Evolutionary conservation across 176 grass and related monocot species (phyloP).

Genomic region (Hordeum marinum): DNA sequence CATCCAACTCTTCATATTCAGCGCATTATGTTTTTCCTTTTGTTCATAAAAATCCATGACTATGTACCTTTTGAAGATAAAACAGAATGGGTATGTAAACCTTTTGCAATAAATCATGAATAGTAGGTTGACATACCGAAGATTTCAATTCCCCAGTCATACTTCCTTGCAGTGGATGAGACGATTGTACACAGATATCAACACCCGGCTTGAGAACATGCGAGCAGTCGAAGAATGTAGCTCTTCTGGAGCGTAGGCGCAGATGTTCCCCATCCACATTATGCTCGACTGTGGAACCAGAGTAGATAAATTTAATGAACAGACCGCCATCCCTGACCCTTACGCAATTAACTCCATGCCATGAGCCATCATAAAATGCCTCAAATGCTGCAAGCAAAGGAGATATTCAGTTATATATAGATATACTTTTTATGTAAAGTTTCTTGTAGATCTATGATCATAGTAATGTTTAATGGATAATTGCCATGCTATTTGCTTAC

Average conservation of each 20-base stretch:
- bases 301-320: conserved; percentile 35
- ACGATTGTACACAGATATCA: conserved; percentile 59
- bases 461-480: not conserved
- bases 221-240: conserved; percentile 51
- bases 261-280: conserved; percentile 48
- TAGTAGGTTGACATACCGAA: conserved; percentile 41
- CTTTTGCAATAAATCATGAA: not conserved
- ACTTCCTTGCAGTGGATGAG: conserved; percentile 25
- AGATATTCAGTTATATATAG: not conserved
- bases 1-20: not conserved
- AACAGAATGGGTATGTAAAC: not conserved
- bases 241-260: conserved; percentile 61
- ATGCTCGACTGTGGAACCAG: conserved; percentile 26
- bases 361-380: conserved; percentile 61
- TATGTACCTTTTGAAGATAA: too few relatives aligned
- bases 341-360: conserved; percentile 69
- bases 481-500: conserved; percentile 17
- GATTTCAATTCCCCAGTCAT: conserved; percentile 13
- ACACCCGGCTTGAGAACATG: conserved; percentile 56
- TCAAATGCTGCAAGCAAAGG: conserved; percentile 63
- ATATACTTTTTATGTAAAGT: not conserved
- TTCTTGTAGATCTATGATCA: not conserved
- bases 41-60: not conserved
- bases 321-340: conserved; percentile 56
- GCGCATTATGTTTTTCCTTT: not conserved